These are phyloP conservation scores for Sclerotinia subarctica DNA, from an alignment of 2,329 filamentous ascomycete species.

Conservation along the genomic window DNA sequence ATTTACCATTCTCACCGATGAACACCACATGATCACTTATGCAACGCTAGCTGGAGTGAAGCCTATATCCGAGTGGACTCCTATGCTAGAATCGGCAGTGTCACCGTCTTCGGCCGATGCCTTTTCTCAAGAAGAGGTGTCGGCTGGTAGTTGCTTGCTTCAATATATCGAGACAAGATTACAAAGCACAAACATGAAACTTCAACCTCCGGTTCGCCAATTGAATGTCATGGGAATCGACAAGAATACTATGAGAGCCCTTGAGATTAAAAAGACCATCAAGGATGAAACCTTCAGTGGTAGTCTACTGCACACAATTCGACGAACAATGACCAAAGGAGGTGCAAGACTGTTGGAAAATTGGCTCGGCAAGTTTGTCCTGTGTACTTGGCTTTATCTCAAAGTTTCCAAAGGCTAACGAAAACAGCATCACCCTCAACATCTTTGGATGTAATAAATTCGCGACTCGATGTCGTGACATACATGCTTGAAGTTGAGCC, in stretches of 20 bases:
- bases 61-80: slow-evolving; percentile 57
- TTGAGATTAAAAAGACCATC: slow-evolving; percentile 86
- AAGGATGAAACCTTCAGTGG: slow-evolving; percentile 75
- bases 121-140: slow-evolving; percentile 68
- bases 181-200: slow-evolving; percentile 71
- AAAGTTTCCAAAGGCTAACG: slow-evolving; percentile 19
- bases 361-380: slow-evolving; percentile 62
- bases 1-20: slow-evolving; percentile 67
- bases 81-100: slow-evolving; percentile 74
- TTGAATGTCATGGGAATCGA: slow-evolving; percentile 87
- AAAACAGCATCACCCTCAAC: slow-evolving; percentile 72
- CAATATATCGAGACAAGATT: slow-evolving; percentile 79
- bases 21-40: slow-evolving; percentile 74
- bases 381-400: no score
- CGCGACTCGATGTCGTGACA: slow-evolving; percentile 77
- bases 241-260: slow-evolving; percentile 80
- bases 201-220: slow-evolving; percentile 77
- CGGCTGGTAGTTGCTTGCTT: slow-evolving; percentile 76
- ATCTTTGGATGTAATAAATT: slow-evolving; percentile 73
- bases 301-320: slow-evolving; percentile 84
- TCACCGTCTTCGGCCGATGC: slow-evolving; percentile 47
- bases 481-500: slow-evolving; percentile 64
- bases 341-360: slow-evolving; percentile 80
- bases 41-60: slow-evolving; percentile 46
- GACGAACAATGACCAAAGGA: slow-evolving; percentile 86